phyloP scores from a whole-genome alignment of 2,329 filamentous ascomycete genomes.

The Calycina herbarum region DNA sequence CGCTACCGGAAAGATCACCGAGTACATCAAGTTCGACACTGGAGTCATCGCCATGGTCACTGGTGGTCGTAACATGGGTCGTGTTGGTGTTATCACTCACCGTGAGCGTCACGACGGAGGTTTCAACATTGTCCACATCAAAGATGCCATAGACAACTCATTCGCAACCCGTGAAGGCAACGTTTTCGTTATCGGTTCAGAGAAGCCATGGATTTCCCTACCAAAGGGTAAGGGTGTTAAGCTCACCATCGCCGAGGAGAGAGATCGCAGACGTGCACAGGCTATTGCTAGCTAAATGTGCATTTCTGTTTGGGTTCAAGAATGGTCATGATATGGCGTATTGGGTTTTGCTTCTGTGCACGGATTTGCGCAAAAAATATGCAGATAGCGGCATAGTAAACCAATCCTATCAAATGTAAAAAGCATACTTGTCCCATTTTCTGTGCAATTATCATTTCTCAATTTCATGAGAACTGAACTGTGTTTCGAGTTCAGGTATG shows the following conservation, averaged over 20 bases:
- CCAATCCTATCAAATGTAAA: slow-evolving; percentile 36
- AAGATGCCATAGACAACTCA: slow-evolving; percentile 99
- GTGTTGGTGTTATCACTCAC: slow-evolving; percentile 99
- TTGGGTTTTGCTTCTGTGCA: slow-evolving; percentile 33
- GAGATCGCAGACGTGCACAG: slow-evolving; percentile 87
- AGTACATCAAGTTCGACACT: slow-evolving; percentile 99
- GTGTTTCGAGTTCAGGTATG: not conserved
- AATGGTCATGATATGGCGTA: slow-evolving; percentile 36
- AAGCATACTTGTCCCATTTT: slow-evolving; percentile 20
- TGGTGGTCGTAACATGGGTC: slow-evolving; percentile 99
- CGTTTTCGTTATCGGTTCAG: slow-evolving; percentile 98
- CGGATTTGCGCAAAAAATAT: slow-evolving; percentile 28
- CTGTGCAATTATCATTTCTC: not conserved
- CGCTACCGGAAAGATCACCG: slow-evolving; percentile 92
- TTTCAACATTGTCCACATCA: slow-evolving; percentile 99
- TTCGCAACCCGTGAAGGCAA: slow-evolving; percentile 99
- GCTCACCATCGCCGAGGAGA: slow-evolving; percentile 98
- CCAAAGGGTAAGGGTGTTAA: slow-evolving; percentile 99
- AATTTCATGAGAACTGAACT: not conserved
- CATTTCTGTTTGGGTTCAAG: slow-evolving; percentile 30
- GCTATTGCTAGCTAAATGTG: slow-evolving; percentile 39
- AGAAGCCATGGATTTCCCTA: slow-evolving; percentile 99
- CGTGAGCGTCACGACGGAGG: slow-evolving; percentile 99
- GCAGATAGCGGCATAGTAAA: slow-evolving; percentile 36
- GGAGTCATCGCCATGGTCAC: slow-evolving; percentile 98